phyloP scores from a whole-genome alignment of 1,139 yeast species.

The Hyphopichia burtonii region DNA sequence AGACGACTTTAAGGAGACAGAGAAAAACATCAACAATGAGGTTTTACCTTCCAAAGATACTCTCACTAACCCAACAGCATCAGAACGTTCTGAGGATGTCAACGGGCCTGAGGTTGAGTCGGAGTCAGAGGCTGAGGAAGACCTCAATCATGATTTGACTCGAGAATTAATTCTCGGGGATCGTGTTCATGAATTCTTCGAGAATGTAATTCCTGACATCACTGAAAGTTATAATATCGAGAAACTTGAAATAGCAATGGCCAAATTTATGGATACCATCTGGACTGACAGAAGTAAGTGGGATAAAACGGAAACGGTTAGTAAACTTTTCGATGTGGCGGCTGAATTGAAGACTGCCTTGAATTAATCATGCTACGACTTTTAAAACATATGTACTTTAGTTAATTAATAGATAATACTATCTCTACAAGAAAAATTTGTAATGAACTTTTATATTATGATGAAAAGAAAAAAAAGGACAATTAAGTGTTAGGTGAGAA shows the following conservation, averaged over 20 bases:
- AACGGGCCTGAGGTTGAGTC: no score
- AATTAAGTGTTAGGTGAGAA: neutral
- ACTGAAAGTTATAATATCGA: slow-evolving; percentile 64
- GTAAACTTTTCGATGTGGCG: slow-evolving; percentile 22
- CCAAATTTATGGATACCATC: slow-evolving; percentile 68
- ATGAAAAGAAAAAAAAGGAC: no score
- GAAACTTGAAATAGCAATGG: slow-evolving; percentile 68
- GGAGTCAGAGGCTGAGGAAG: slow-evolving; percentile 28
- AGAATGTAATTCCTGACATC: slow-evolving; percentile 20
- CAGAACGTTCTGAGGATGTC: no score
- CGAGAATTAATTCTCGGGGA: slow-evolving; percentile 16
- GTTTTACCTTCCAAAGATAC: no score
- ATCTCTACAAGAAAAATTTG: neutral
- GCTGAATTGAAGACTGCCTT: neutral
- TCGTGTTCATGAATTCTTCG: slow-evolving; percentile 16
- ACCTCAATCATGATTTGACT: slow-evolving; percentile 14
- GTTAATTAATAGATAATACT: neutral
- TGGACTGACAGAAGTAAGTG: slow-evolving; percentile 71
- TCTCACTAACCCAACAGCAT: no score
- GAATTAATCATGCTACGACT: neutral
- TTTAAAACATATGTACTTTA: neutral
- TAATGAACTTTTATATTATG: no score
- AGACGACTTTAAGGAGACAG: no score
- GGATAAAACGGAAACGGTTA: slow-evolving; percentile 54
- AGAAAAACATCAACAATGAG: no score